These are phyloP conservation scores for Neonectria magnoliae DNA, from an alignment of 2,329 filamentous ascomycete species.

Conservation along the genomic window DNA sequence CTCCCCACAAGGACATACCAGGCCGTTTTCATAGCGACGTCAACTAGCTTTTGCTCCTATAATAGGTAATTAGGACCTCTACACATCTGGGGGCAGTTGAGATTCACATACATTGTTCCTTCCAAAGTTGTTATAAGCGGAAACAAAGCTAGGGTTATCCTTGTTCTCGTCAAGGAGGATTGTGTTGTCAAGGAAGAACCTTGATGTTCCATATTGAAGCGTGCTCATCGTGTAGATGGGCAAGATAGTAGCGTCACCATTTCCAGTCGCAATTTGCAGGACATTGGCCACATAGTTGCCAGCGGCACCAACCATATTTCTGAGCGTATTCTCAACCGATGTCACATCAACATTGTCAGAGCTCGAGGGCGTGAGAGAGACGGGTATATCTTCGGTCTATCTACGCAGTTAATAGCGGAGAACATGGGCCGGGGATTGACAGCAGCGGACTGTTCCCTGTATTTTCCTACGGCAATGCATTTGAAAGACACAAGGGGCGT, in stretches of 20 bases:
- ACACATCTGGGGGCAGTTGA: neutral
- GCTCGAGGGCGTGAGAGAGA: neutral
- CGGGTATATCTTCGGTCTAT: neutral
- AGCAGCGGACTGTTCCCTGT: too few relatives aligned
- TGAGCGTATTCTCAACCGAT: conserved; percentile 14
- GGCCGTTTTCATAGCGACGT: conserved; percentile 7
- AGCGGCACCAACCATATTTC: conserved; percentile 7
- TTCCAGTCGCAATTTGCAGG: conserved; percentile 1
- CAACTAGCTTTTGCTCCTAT: conserved; percentile 9
- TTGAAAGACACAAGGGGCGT: too few relatives aligned
- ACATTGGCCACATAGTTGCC: conserved; percentile 7
- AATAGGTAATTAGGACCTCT: neutral
- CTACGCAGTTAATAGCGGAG: too few relatives aligned
- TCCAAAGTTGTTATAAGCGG: conserved; percentile 5
- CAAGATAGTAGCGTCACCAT: neutral
- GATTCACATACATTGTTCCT: neutral
- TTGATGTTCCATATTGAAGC: conserved; percentile 1
- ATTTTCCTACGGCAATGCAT: too few relatives aligned
- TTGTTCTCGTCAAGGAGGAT: conserved; percentile 12
- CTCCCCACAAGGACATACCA: conserved; percentile 9
- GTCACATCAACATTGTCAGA: neutral
- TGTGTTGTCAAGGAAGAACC: conserved; percentile 11
- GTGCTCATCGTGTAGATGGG: conserved; percentile 4
- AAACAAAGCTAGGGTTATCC: conserved; percentile 10
- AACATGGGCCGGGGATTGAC: too few relatives aligned